phyloP scores from a whole-genome alignment of 441 rosid species.

The Mallotus repandus region DNA sequence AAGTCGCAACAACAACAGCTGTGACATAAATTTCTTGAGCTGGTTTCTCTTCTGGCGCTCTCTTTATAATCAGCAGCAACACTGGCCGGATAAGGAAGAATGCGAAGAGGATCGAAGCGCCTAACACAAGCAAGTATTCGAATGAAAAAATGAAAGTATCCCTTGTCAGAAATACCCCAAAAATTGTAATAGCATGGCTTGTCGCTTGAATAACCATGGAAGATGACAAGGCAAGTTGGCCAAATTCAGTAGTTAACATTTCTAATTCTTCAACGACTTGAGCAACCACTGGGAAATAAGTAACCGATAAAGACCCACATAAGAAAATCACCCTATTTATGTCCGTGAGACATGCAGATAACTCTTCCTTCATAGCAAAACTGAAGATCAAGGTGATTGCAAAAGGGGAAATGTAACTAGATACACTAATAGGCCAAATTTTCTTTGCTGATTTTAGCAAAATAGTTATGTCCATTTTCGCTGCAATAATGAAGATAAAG shows the following conservation, averaged over 20 bases:
- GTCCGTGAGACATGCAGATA: not conserved
- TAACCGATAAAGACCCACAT: not conserved
- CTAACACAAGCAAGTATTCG: not conserved
- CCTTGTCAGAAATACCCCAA: not conserved
- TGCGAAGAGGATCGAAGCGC: constrained; percentile 7
- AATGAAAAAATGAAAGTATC: not conserved
- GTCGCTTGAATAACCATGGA: constrained; percentile 8
- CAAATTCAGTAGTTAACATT: constrained; percentile 25
- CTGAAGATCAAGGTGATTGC: not conserved
- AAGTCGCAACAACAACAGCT: constrained; percentile 11
- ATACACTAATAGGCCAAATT: not conserved
- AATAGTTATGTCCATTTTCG: not conserved
- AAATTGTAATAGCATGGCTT: not conserved
- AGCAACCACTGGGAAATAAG: constrained; percentile 18
- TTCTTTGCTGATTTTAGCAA: not conserved
- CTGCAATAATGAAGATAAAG: not conserved
- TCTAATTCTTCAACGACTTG: constrained; percentile 18
- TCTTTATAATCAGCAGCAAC: constrained; percentile 21
- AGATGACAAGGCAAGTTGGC: constrained; percentile 17
- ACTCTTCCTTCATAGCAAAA: not conserved
- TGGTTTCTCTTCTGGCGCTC: constrained; percentile 30
- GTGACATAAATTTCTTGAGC: constrained; percentile 26
- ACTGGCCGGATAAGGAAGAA: constrained; percentile 22
- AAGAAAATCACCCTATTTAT: not conserved
- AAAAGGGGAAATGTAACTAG: not conserved